Conservation (phyloP, 2,329 filamentous ascomycete species). For the Thelonectria olida region DNA sequence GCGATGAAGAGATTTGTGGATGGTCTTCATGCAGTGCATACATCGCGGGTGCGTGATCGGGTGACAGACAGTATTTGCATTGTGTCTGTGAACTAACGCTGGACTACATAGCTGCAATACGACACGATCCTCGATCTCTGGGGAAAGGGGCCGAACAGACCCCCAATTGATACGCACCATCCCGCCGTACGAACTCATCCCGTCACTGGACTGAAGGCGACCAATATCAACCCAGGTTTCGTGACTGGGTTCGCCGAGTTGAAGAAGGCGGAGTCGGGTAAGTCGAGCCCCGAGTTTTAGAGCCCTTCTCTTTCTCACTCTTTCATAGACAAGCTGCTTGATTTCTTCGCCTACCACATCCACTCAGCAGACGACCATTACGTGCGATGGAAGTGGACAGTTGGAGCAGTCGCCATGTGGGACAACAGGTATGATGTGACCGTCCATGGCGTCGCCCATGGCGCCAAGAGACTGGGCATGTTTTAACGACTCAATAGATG, state of each 20-base stretch:
- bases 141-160: conserved; percentile 37
- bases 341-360: conserved; percentile 57
- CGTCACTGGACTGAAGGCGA: conserved; percentile 55
- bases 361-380: conserved; percentile 60
- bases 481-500: background rate
- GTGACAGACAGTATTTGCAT: background rate
- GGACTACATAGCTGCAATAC: conserved; percentile 17
- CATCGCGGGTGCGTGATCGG: conserved; percentile 39
- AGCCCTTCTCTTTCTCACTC: background rate
- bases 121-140: conserved; percentile 21
- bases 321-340: conserved; percentile 43
- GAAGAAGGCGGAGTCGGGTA: conserved; percentile 58
- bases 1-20: conserved; percentile 54
- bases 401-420: conserved; percentile 60
- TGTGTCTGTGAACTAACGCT: background rate
- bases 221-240: conserved; percentile 58
- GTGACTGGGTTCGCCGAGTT: conserved; percentile 59
- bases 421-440: conserved; percentile 48
- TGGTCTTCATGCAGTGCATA: conserved; percentile 56
- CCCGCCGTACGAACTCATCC: conserved; percentile 60
- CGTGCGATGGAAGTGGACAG: conserved; percentile 60
- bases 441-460: background rate
- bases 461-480: background rate
- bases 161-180: conserved; percentile 58
- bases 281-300: conserved; percentile 20